Conservation (phyloP, 768 basidiomycete species). For the Rhizopogon vinicolor region DNA sequence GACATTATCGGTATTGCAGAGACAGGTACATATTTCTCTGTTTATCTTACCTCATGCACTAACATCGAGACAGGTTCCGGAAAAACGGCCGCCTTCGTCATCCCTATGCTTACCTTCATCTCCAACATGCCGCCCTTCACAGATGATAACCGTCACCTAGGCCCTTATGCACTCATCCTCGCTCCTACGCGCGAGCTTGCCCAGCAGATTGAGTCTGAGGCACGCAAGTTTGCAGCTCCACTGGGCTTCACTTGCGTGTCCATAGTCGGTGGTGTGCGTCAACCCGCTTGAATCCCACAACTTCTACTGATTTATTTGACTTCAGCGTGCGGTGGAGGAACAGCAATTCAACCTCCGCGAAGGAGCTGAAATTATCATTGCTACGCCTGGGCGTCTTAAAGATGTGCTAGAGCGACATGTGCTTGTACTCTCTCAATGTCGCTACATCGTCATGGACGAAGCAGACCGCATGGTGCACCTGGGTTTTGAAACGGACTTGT, state of each 20-base stretch:
- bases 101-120: conserved; percentile 97
- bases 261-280: conserved; percentile 88
- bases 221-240: conserved; percentile 86
- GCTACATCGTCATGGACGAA: conserved; percentile 99
- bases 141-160: conserved; percentile 91
- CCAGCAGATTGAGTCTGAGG: conserved; percentile 93
- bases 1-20: conserved; percentile 99
- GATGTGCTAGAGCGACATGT: conserved; percentile 97
- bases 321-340: conserved; percentile 87
- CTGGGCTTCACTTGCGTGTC: conserved; percentile 94
- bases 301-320: conserved; percentile 11
- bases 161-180: conserved; percentile 89
- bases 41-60: conserved; percentile 1
- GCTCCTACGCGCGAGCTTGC: conserved; percentile 98
- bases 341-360: conserved; percentile 98
- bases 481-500: conserved; percentile 92
- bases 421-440: conserved; percentile 93
- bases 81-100: conserved; percentile 98
- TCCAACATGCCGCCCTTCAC: conserved; percentile 77
- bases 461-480: conserved; percentile 99
- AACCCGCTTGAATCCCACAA: background rate
- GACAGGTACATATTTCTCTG: conserved; percentile 58
- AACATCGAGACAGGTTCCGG: conserved; percentile 69
- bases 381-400: conserved; percentile 96
- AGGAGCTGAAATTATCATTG: conserved; percentile 98